Evolutionary conservation across 257 asterid species (phyloP).

Genomic region (Solanum verrucosum): DNA sequence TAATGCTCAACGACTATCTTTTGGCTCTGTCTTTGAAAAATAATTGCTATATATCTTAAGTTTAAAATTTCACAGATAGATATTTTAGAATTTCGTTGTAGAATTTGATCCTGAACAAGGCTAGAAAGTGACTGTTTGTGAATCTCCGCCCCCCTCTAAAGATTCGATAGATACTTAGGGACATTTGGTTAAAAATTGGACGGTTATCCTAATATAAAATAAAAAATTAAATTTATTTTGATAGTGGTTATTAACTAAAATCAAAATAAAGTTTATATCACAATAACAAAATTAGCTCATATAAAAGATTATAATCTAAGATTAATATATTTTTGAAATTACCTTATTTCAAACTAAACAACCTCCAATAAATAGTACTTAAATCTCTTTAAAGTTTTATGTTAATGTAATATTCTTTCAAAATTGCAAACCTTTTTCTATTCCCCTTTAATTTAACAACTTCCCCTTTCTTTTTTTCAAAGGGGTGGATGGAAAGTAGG

Average conservation of each 20-base stretch:
- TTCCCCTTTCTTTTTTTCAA: neutral
- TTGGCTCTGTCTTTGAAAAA: neutral
- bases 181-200: neutral
- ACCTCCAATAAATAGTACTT: neutral
- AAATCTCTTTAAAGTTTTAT: neutral
- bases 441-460: neutral
- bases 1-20: neutral
- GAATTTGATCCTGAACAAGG: neutral
- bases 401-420: neutral
- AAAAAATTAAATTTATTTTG: neutral
- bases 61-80: neutral
- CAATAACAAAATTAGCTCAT: no score
- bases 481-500: neutral
- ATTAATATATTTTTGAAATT: neutral
- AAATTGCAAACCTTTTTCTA: neutral
- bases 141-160: no score
- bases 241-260: no score
- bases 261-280: no score
- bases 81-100: neutral
- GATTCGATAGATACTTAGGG: neutral
- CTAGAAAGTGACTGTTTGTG: neutral
- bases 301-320: no score
- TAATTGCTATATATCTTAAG: neutral
- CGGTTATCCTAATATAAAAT: no score
- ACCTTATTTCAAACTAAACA: neutral